Base-by-base conservation (phyloP, 2,329 filamentous ascomycete genomes). In the Fonsecaea pugnacius region DNA sequence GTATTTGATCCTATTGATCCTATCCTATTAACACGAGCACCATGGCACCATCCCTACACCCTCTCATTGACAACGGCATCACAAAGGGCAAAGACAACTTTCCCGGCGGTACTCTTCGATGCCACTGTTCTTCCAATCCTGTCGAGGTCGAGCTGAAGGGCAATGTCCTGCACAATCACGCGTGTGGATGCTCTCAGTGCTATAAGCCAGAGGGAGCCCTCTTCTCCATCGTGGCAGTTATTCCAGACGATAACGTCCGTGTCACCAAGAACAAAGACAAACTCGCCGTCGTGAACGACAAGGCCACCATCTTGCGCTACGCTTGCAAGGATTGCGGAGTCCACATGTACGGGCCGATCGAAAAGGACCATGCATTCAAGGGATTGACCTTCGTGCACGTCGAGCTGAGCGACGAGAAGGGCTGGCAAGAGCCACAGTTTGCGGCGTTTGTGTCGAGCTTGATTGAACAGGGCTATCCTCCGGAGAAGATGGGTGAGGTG, bases 351-450 rank as follows among this genome's bases (percentile, higher is more conserved):
- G 87, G 88, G 24, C 84, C 86, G 54, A 89, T 90, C 70, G 84
- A 87, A 70, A 80, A 79, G 66, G 84, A 87, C 1, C 88, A 90
- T 72, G 77, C 87, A 0, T 90, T 90, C 80, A 84, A 86, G 74
- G 87, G 87, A 0, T 79, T 90, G n/a, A 87, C 88, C 73, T 90
- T 90, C 73, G 85, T 90, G 10, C 87, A 90, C 74, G 80, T 79
- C 1, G 87, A 90, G 76, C 77, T 90, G 51, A 84, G 82, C 18
- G 77, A 82, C 57, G 75, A 82, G 60, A 80, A 83, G 73, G 87
- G 87, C n/a, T 90, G 88, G 87, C 87, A 90, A 76, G 87, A 89
- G 77, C 87, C 87, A 6, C 87, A 89, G 72, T 90, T 90, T 69
- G 87, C 87, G 1, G 88, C 83, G 0, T 90, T 90, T 65, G 87